phyloP scores from a whole-genome alignment of 164 flowering plant species.

The Dillenia suffruticosa region DNA sequence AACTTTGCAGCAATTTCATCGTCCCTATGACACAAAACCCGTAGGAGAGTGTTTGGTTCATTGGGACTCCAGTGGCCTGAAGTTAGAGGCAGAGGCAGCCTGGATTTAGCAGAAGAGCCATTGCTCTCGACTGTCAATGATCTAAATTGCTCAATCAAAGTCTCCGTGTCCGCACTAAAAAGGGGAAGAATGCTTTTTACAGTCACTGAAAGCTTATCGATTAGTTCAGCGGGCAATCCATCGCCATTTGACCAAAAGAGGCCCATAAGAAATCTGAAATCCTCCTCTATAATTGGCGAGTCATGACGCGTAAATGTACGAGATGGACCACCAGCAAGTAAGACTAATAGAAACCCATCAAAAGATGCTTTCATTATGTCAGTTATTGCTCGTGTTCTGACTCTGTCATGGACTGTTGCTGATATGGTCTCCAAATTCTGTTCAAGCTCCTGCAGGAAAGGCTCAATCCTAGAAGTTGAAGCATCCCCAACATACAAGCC shows the following conservation, averaged over 20 bases:
- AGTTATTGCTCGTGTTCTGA: constrained; percentile 58
- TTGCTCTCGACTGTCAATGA: constrained; percentile 21
- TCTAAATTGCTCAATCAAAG: constrained; percentile 51
- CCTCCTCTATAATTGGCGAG: constrained; percentile 62
- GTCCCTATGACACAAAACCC: constrained; percentile 67
- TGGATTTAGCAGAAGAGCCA: constrained; percentile 54
- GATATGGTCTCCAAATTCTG: constrained; percentile 50
- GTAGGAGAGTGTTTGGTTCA: constrained; percentile 73
- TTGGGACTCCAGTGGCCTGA: constrained; percentile 68
- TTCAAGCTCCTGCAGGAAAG: constrained; percentile 68
- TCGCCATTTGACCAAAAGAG: constrained; percentile 84
- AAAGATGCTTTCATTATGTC: constrained; percentile 88
- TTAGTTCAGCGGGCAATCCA: constrained; percentile 77
- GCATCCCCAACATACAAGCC: constrained; percentile 67
- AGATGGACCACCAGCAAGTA: constrained; percentile 85
- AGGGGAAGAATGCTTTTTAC: constrained; percentile 53
- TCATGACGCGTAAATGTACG: constrained; percentile 61
- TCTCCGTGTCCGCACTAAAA: constrained; percentile 37
- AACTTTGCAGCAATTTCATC: constrained; percentile 71
- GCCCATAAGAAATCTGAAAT: constrained; percentile 58
- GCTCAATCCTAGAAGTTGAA: constrained; percentile 64
- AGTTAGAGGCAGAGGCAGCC: constrained; percentile 73
- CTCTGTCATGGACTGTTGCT: constrained; percentile 54
- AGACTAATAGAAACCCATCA: constrained; percentile 73
- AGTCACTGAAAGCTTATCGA: constrained; percentile 52